These are phyloP conservation scores for Arthroderma uncinatum DNA, from an alignment of 2,329 filamentous ascomycete species.

Conservation along the genomic window DNA sequence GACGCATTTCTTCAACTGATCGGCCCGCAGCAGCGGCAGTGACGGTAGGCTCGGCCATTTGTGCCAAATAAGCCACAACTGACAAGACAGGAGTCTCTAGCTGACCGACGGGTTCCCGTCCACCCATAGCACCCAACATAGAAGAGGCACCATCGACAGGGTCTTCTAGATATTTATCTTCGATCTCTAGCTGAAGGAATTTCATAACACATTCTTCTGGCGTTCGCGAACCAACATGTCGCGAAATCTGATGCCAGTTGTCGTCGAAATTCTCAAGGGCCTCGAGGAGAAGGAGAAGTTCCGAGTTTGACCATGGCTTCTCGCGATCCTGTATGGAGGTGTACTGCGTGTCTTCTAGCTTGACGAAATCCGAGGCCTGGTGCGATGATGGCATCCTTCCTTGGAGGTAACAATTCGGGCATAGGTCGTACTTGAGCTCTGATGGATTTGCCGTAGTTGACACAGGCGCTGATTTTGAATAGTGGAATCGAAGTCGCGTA, in stretches of 20 bases:
- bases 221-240: conserved; percentile 82
- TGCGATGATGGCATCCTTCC: conserved; percentile 71
- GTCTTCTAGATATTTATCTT: conserved; percentile 89
- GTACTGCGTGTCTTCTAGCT: conserved; percentile 80
- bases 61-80: conserved; percentile 86
- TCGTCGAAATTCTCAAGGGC: conserved; percentile 88
- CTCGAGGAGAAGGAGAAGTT: conserved; percentile 80
- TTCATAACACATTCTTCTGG: conserved; percentile 94
- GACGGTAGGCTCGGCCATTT: conserved; percentile 77
- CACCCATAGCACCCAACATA: conserved; percentile 60
- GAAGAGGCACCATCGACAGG: conserved; percentile 52
- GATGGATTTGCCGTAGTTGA: conserved; percentile 44
- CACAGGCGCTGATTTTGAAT: conserved; percentile 51
- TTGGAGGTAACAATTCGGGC: conserved; percentile 81
- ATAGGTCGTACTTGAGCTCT: conserved; percentile 70
- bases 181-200: conserved; percentile 91
- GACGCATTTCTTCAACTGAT: conserved; percentile 75
- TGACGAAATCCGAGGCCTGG: conserved; percentile 68
- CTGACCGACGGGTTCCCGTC: conserved; percentile 79
- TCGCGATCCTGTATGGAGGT: conserved; percentile 69
- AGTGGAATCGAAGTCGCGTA: conserved; percentile 59
- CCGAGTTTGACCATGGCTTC: conserved; percentile 80
- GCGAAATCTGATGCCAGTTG: conserved; percentile 86
- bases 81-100: conserved; percentile 95
- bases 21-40: conserved; percentile 83